Evolutionary conservation across 2,329 filamentous ascomycete genomes (phyloP), one percentile per base, ranked within the genome.

Genomic region (Verticillium zaregamsianum): DNA sequence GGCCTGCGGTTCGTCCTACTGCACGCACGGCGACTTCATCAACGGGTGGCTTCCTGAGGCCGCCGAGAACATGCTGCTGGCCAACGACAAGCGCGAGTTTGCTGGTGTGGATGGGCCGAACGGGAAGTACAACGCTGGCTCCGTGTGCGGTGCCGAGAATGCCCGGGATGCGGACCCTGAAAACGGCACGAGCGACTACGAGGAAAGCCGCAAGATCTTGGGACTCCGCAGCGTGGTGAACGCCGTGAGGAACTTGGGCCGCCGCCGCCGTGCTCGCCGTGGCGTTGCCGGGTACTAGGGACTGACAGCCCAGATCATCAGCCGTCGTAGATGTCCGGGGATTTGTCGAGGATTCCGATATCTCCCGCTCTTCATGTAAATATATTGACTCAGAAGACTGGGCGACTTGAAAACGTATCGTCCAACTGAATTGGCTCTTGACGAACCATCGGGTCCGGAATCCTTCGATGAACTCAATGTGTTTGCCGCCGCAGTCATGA

Each of bases 11-110:
- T 66, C 68, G n/a, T 73, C 74, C 0, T 80, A 71, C 66, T 77
- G 76, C 72, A 72, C 70, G 3, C 79, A 81, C 65, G 78, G 79
- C 3, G 79, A 81, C 65, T 81, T 81, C 59, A 79, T 82, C 68
- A 80, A 80, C 45, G 79, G 73, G 5, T 82, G 79, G 79, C 70
- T 75, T 2, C 66, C 68, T 15, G 77, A 80, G 60, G 74, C 72
- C 1, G 76, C 76, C 0, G 49, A 68, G 61, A 77, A 77, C 61
- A 79, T 81, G 77, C 64, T 80, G 14, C 69, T 66, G 33, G 71
- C 76, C 1, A 71, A 65, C 3, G 4, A 49, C n/a, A 66, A 76
- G 58, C 77, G 77, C 67, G 63, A 75, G n/a, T 80, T 75, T 52
- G 64, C 62, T 8, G 62, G 66, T 12, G 74, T 80, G 12, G 64